phyloP scores from a whole-genome alignment of 768 basidiomycete genomes.

The Suillus discolor region DNA sequence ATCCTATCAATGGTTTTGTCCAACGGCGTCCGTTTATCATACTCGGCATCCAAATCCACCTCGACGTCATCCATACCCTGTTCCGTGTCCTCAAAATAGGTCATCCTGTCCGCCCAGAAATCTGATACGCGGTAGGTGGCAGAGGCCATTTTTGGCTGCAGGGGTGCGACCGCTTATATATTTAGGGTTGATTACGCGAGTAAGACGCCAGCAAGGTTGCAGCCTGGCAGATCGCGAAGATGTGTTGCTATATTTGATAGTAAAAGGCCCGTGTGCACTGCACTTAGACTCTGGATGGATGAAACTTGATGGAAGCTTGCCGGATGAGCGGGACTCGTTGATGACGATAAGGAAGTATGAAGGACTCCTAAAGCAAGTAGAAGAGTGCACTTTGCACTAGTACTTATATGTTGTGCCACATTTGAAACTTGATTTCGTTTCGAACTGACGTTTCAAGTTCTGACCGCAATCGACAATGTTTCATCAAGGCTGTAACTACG shows the following conservation, averaged over 20 bases:
- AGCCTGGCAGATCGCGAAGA: neutral
- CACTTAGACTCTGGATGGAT: neutral
- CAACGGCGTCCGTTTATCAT: conserved; percentile 58
- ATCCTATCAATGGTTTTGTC: conserved; percentile 90
- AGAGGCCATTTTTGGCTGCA: conserved; percentile 36
- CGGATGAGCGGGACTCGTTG: neutral
- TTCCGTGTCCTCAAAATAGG: conserved; percentile 43
- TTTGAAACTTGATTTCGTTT: neutral
- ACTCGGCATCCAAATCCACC: conserved; percentile 24
- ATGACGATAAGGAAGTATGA: neutral
- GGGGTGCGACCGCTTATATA: neutral
- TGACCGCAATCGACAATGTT: neutral
- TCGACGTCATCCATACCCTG: conserved; percentile 35
- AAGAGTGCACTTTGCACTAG: neutral
- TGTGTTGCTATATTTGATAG: neutral
- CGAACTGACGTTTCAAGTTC: neutral
- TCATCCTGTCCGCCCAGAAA: conserved; percentile 48
- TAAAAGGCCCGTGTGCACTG: too few relatives aligned
- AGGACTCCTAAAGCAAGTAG: neutral
- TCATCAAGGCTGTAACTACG: neutral
- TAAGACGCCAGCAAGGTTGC: neutral
- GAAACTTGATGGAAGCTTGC: neutral
- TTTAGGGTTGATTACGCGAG: conserved; percentile 10
- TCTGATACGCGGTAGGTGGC: conserved; percentile 50
- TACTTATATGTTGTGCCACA: neutral